Base-by-base conservation (phyloP, 2,329 filamentous ascomycete genomes). In the Ophiostoma fasciatum region DNA sequence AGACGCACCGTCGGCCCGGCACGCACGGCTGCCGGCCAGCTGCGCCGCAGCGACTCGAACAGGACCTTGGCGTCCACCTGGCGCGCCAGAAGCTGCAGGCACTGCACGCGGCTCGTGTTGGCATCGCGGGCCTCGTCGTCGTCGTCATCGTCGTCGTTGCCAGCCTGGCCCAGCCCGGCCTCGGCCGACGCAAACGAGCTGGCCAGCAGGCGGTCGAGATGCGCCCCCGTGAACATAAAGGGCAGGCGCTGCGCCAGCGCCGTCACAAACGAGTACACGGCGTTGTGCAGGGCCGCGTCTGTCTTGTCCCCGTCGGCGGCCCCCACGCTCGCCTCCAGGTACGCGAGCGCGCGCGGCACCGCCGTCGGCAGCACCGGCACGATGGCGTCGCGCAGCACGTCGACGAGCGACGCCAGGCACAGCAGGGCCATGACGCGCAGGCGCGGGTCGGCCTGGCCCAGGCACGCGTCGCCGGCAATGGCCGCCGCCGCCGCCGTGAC, bases 361-460 rank as follows among this genome's bases (percentile, higher is more conserved):
- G 84, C 76, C 18, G 66, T 66, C 1, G 88, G 84, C 15, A 96
- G 62, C 0, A 94, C 67, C 0, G 85, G 81, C 15, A 96, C 79
- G 41, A 93, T 80, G 11, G 78, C 79, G 45, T 94, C 84, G 40
- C 81, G 78, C 27, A 96, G 64, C 8, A 94, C 84, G 47, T 94
- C 84, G 4, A 93, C 77, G 48, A 93, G 73, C 1, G 85, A 94
- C 4, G 88, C 80, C 39, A 98, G 68, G 51, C 85, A 94, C 33
- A 94, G 62, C 31, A 94, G 62, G n/a, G 84, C 82, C 64, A 92
- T 81, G 41, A 88, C 69, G 28, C 78, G 78, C 32, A 94, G 70
- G 19, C 73, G 72, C 45, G 70, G 63, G 48, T 93, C 81, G 11
- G 67, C 57, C 52, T 81, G 78, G 26, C 80, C 82, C 33, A 96